Evolutionary conservation across 768 basidiomycete species (phyloP), one percentile per base, ranked within the genome.

Genomic region (Mycena maculata): DNA sequence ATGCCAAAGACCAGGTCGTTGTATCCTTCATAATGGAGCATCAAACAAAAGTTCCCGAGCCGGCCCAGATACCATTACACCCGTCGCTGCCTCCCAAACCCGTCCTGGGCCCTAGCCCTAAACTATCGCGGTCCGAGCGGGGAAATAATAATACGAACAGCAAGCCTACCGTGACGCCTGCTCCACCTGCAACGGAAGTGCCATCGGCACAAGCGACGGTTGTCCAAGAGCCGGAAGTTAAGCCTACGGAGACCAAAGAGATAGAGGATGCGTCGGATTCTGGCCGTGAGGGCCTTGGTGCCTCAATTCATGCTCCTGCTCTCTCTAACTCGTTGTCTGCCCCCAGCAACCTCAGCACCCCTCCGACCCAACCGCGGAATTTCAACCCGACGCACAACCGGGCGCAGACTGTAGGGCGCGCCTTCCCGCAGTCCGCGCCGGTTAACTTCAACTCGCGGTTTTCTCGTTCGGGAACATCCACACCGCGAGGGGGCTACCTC

Each of bases 221-320:
- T 28, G 30, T 38, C 25, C 15, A 30, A 23, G 47, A 41, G 23
- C 38, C 53, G 49, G 56, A 33, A 0, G n/a, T 18, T 30, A 42
- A 67, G 3, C 20, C 70, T n/a, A 50, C 18, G 18, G 63, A 67
- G 22, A 50, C 69, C 47, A 50, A 66, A 57, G 74, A 75, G 38
- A 66, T 68, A 8, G 77, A 77, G 33, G 77, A 78, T 42, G 50
- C 30, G 30, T 55, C 59, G 33, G 67, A 68, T 55, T 58, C 67
- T 49, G 67, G 67, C 68, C 62, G 71, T 41, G 74, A 75, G 9
- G 82, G 85, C 54, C 78, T 86, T 20, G 36, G 76, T 42, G 84
- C 86, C 47, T 90, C 90, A 1, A 88, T 89, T 23, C 86, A 90
- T 72, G 88, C 89, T 1, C 85, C 86, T 47, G 79, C 62, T 75